phyloP scores from a whole-genome alignment of 139 green algal genomes.

The Spirogloea muscicola region DNA sequence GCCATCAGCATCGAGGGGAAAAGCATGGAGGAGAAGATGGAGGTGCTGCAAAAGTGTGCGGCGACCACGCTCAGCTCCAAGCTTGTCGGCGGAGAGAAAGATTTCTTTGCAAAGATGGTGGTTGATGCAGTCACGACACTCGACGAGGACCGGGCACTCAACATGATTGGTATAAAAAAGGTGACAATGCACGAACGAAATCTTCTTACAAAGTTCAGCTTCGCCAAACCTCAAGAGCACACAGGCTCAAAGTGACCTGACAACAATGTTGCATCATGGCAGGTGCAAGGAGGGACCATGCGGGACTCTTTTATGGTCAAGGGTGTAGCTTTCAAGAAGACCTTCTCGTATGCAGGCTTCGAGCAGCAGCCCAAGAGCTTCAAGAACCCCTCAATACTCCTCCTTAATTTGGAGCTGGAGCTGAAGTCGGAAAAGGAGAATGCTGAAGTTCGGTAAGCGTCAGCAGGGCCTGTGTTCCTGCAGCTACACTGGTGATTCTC shows the following conservation, averaged over 20 bases:
- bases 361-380: constrained; percentile 98
- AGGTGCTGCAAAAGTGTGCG: constrained; percentile 89
- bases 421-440: constrained; percentile 98
- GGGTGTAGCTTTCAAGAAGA: constrained; percentile 99
- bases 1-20: constrained; percentile 77
- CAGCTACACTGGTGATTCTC: too few relatives aligned
- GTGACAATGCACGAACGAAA: constrained; percentile 56
- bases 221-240: too few relatives aligned
- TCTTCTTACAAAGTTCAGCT: too few relatives aligned
- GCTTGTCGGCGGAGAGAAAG: constrained; percentile 89
- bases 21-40: constrained; percentile 60
- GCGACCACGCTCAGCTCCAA: constrained; percentile 94
- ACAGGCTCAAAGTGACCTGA: too few relatives aligned
- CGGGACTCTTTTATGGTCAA: constrained; percentile 95
- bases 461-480: too few relatives aligned
- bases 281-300: constrained; percentile 81
- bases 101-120: constrained; percentile 96
- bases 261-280: too few relatives aligned
- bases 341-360: constrained; percentile 97
- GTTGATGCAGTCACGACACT: constrained; percentile 87
- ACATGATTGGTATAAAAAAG: constrained; percentile 95
- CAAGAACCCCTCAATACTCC: constrained; percentile 84
- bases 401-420: constrained; percentile 98
- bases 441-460: constrained; percentile 69
- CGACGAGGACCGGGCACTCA: constrained; percentile 79